Conservation (phyloP, 306 rosid genomes). For the Sophora flavescens region DNA sequence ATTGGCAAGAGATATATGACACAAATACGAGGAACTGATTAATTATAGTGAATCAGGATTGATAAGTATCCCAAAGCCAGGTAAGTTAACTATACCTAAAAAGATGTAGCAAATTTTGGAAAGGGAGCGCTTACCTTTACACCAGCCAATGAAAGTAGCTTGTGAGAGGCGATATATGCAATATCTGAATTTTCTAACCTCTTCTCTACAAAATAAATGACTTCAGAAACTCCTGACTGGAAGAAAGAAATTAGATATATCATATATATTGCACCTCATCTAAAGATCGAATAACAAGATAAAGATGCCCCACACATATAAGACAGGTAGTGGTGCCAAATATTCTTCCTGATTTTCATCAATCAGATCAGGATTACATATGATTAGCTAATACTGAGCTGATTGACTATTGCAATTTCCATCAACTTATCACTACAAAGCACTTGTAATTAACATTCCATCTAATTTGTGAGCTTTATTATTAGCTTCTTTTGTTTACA, state of each 20-base stretch:
- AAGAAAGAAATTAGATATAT: slow-evolving; percentile 39
- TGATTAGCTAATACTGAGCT: not conserved
- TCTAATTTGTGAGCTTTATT: slow-evolving; percentile 4
- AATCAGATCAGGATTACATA: slow-evolving; percentile 16
- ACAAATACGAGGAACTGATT: slow-evolving; percentile 30
- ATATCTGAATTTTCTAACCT: slow-evolving; percentile 67
- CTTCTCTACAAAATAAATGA: slow-evolving; percentile 85
- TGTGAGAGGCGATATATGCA: slow-evolving; percentile 78
- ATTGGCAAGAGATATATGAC: slow-evolving; percentile 30
- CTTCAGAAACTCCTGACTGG: slow-evolving; percentile 93
- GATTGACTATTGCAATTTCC: slow-evolving; percentile 20
- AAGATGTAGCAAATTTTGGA: not conserved
- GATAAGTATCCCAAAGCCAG: slow-evolving; percentile 13
- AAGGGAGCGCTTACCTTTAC: slow-evolving; percentile 67
- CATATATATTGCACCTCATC: slow-evolving; percentile 2
- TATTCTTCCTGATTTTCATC: not conserved
- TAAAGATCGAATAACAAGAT: slow-evolving; percentile 1
- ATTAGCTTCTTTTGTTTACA: not conserved
- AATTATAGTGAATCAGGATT: slow-evolving; percentile 13
- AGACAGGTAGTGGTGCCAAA: not conserved
- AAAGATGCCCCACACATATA: not conserved
- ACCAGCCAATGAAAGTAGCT: slow-evolving; percentile 87
- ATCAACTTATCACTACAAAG: not conserved
- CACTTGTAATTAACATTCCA: not conserved
- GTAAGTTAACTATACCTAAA: not conserved